Evolutionary conservation across 2,329 filamentous ascomycete species (phyloP), one percentile per base, ranked within the genome.

Genomic region (Pyrenochaeta sp.): DNA sequence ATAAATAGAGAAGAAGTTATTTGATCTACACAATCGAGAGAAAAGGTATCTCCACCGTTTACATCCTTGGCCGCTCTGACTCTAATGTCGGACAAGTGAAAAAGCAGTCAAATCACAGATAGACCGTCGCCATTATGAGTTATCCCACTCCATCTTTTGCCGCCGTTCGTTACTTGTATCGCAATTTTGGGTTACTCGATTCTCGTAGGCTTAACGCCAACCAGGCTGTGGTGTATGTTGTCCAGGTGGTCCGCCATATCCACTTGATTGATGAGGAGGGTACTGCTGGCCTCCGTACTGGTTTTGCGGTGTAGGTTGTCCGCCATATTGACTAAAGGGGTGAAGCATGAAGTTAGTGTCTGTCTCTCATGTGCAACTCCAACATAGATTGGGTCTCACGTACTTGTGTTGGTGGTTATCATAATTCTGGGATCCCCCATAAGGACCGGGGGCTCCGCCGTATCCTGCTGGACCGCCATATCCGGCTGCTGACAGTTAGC

Each of bases 401-500:
- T 44, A 46, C 50, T 64, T 71, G 56, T 74, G 71, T 51, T 74
- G 66, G 54, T 44, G 72, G 52, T 73, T 71, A 34, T 71, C 70
- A 49, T 75, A 72, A 55, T 70, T 72, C 24, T 59, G 61, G 22
- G 66, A 55, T 9, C 69, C 69, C n/a, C 72, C 72, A 49, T 74
- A 74, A 4, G 64, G 61, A 15, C 62, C 57, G 19, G 52, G 56
- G 39, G 63, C 63, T 13, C 57, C 64, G 42, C 63, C 65, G 37
- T 68, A 69, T 15, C 61, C 61, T 42, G 69, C 69, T 9, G 72
- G 69, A 5, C 72, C 72, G 36, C 72, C 72, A 34, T 75, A 75
- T 22, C 72, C 72, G 52, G 73, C 73, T 67, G 43, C 8, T 42
- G 13, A 13, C 5, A 37, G 47, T 65, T 46, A 65, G 60, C 40